These are phyloP conservation scores for Halenospora varia DNA, from an alignment of 495 filamentous ascomycete species.

Conservation along the genomic window DNA sequence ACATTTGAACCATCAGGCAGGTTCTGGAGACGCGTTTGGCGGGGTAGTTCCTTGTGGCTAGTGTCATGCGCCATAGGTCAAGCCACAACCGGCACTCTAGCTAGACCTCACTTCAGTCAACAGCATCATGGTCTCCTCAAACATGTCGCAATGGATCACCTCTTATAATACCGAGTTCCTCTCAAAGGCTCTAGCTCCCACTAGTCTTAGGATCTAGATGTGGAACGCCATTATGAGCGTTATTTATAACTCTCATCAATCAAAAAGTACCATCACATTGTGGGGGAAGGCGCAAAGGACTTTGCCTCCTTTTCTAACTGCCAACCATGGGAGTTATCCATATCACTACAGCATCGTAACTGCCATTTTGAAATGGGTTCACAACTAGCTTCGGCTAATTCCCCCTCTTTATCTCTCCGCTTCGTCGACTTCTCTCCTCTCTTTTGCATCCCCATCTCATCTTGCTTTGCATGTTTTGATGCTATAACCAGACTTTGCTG, in stretches of 20 bases:
- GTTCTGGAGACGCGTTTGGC: slow-evolving; percentile 12
- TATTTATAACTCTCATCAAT: too few relatives aligned
- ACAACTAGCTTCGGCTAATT: slow-evolving; percentile 4
- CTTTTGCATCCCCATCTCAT: slow-evolving; percentile 24
- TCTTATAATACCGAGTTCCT: too few relatives aligned
- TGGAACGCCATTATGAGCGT: too few relatives aligned
- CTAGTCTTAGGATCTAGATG: too few relatives aligned
- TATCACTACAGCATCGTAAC: too few relatives aligned
- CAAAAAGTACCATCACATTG: too few relatives aligned
- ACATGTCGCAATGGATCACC: too few relatives aligned
- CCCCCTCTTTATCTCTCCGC: slow-evolving; percentile 3
- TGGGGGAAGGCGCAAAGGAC: too few relatives aligned
- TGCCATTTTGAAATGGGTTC: slow-evolving; percentile 14
- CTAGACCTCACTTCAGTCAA: too few relatives aligned
- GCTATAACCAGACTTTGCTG: slow-evolving; percentile 22
- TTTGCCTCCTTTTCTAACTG: not conserved
- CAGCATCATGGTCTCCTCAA: too few relatives aligned
- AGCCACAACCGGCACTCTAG: not conserved
- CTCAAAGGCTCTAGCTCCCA: too few relatives aligned
- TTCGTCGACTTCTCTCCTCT: not conserved
- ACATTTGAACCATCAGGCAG: slow-evolving; percentile 11
- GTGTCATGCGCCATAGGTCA: too few relatives aligned
- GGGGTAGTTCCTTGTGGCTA: slow-evolving; percentile 13
- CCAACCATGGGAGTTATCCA: not conserved
- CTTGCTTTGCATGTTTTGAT: slow-evolving; percentile 27